Conservation (phyloP, 345 rosid species). For the Erysimum cheiranthoides region DNA sequence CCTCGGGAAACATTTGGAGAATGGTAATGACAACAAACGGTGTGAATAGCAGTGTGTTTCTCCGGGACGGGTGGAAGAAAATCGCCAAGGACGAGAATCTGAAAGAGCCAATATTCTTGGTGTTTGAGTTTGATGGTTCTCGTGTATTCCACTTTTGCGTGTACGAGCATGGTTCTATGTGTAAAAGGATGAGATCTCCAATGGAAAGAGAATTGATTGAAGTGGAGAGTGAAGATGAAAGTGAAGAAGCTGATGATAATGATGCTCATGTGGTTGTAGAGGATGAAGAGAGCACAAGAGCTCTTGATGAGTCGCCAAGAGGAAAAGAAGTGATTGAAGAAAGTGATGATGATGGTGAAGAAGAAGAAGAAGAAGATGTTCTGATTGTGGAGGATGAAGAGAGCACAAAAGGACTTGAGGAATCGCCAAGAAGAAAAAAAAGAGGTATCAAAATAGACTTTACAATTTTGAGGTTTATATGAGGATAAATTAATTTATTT, state of each 20-base stretch:
- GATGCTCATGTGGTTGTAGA: background rate
- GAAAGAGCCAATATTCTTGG: background rate
- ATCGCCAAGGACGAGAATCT: conserved; percentile 12
- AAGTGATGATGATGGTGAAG: background rate
- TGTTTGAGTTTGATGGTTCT: conserved; percentile 22
- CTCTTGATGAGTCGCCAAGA: background rate
- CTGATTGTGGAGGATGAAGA: background rate
- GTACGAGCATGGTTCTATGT: background rate
- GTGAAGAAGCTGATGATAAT: background rate
- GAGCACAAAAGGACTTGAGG: background rate
- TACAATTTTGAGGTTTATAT: background rate
- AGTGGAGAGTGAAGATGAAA: conserved; percentile 7
- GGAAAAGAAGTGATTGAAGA: background rate
- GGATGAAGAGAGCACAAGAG: background rate
- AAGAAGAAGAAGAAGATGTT: background rate
- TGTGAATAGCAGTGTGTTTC: background rate
- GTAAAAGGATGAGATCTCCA: conserved; percentile 4
- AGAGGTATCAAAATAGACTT: background rate
- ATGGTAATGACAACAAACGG: conserved; percentile 6
- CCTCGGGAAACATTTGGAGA: conserved; percentile 12
- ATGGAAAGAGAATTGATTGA: background rate
- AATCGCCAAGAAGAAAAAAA: background rate
- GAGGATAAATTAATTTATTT: background rate
- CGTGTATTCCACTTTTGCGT: conserved; percentile 2
- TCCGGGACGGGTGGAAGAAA: conserved; percentile 13